phyloP scores from a whole-genome alignment of 129 eudicot species.

The Mikania micrantha region DNA sequence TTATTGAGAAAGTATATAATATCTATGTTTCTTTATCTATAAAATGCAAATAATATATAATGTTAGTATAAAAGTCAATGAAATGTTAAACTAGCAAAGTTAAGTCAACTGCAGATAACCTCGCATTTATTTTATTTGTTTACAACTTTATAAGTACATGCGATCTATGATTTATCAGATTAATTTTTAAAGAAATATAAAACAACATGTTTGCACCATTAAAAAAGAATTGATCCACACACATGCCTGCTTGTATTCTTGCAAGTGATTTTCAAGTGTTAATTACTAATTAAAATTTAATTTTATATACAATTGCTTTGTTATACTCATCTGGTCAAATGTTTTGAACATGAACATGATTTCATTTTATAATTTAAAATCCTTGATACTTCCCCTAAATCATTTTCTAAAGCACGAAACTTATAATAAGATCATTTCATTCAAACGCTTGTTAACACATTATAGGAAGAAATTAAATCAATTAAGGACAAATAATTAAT shows the following conservation, averaged over 20 bases:
- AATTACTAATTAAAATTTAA: too few species aligned
- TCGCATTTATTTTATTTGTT: not conserved
- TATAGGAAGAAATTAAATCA: not conserved
- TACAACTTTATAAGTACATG: too few species aligned
- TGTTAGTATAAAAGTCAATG: not conserved
- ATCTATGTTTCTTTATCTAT: not conserved
- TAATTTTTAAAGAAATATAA: too few species aligned
- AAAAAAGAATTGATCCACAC: too few species aligned
- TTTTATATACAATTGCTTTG: not conserved
- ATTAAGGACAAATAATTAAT: not conserved
- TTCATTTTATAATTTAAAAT: not conserved
- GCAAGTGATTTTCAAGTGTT: too few species aligned
- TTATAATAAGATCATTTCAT: not conserved
- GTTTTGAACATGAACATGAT: not conserved
- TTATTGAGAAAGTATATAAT: slow-evolving; percentile 1
- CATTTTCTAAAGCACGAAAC: not conserved
- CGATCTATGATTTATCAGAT: not conserved
- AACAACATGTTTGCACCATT: not conserved
- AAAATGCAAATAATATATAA: not conserved
- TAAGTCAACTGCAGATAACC: slow-evolving; percentile 6
- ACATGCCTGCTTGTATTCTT: too few species aligned
- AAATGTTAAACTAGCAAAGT: not conserved
- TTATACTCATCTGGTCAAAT: not conserved
- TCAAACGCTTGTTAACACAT: not conserved
- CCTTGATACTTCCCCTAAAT: not conserved